phyloP scores from a whole-genome alignment of 164 flowering plant genomes.

The Chloranthus sessilifolius region DNA sequence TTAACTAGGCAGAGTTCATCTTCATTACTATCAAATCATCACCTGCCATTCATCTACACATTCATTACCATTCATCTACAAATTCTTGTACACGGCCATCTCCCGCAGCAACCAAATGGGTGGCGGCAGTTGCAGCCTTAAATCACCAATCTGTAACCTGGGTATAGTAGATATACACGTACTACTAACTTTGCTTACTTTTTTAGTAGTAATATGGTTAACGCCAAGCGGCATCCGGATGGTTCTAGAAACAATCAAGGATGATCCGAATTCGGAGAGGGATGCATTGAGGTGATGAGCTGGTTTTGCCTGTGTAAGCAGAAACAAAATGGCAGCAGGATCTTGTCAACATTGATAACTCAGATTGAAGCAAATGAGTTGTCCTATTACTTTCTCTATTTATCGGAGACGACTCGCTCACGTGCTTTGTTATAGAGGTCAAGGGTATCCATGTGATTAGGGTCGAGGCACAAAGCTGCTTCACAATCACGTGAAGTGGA shows the following conservation, averaged over 20 bases:
- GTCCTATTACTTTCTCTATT: constrained; percentile 3
- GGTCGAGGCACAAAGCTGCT: constrained; percentile 89
- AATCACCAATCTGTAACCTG: constrained; percentile 4
- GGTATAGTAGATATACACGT: constrained; percentile 10
- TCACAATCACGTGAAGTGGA: constrained; percentile 67
- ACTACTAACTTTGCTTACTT: neutral
- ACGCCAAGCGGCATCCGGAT: constrained; percentile 6
- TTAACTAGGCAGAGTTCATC: too few relatives aligned
- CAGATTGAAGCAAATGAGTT: constrained; percentile 1
- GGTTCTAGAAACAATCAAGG: constrained; percentile 5
- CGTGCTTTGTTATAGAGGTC: constrained; percentile 45
- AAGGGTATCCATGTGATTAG: constrained; percentile 51
- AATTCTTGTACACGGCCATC: constrained; percentile 15
- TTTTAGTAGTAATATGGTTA: neutral
- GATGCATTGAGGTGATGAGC: neutral
- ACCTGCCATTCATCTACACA: too few relatives aligned
- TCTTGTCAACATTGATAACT: constrained; percentile 11
- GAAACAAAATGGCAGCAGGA: constrained; percentile 9
- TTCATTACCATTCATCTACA: too few relatives aligned
- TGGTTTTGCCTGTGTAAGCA: neutral
- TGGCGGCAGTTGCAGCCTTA: constrained; percentile 5
- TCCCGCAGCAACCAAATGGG: neutral
- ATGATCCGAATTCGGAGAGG: constrained; percentile 6
- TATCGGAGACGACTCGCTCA: neutral
- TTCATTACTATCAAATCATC: too few relatives aligned